Percentiles rank a stretch among this genome's conserved stretches.
phyloP scores from a whole-genome alignment of 2,329 filamentous ascomycete genomes.

The Venturia nashicola region DNA sequence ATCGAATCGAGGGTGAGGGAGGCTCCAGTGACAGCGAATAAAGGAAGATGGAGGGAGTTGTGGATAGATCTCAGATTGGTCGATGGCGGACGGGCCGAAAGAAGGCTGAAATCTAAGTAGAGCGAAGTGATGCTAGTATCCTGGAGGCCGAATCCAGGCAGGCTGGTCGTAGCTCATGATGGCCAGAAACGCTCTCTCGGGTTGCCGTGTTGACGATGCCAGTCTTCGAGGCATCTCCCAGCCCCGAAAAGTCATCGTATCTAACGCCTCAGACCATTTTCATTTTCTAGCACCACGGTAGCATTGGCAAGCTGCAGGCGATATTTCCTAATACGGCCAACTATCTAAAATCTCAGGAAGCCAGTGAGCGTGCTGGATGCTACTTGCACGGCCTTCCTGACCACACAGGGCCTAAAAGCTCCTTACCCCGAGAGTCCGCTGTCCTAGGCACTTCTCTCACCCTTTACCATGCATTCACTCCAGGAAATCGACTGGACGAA shows the following conservation, averaged over 20 bases:
- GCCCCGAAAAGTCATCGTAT: constrained; percentile 4
- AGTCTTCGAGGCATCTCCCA: background rate
- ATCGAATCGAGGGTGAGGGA: background rate
- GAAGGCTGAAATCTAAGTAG: constrained; percentile 3
- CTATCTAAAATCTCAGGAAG: constrained; percentile 7
- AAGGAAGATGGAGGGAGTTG: constrained; percentile 3
- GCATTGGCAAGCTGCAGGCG: background rate
- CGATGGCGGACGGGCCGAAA: constrained; percentile 1
- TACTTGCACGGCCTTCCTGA: constrained; percentile 1
- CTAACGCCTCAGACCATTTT: constrained; percentile 7
- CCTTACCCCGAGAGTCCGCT: constrained; percentile 8
- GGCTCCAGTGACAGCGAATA: background rate
- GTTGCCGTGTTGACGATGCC: constrained; percentile 1
- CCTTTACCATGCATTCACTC: constrained; percentile 7
- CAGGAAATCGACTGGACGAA: background rate
- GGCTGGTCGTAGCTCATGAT: background rate
- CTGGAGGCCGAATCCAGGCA: constrained; percentile 1
- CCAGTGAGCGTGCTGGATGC: constrained; percentile 1
- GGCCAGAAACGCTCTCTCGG: constrained; percentile 1
- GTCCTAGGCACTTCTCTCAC: background rate
- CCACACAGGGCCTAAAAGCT: constrained; percentile 1
- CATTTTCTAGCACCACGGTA: constrained; percentile 10
- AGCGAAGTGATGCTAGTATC: constrained; percentile 1
- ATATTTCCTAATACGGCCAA: constrained; percentile 8
- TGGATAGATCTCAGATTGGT: constrained; percentile 6